Conservation (phyloP, 495 filamentous ascomycete genomes). For the Lasiosphaeria hispida region DNA sequence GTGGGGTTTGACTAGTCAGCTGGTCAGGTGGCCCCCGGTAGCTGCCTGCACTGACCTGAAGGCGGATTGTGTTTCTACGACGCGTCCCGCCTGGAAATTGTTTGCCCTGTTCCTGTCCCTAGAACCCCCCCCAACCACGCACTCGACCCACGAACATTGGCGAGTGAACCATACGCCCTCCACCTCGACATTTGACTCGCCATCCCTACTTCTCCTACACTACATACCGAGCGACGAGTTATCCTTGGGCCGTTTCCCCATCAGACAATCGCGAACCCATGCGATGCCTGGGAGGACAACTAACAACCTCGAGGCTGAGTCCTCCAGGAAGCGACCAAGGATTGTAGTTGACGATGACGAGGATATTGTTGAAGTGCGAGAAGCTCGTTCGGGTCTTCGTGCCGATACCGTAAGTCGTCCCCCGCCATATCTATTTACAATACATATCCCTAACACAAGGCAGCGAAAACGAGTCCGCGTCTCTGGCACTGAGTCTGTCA, state of each 20-base stretch:
- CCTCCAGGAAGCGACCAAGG: conserved; percentile 36
- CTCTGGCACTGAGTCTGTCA: conserved; percentile 28
- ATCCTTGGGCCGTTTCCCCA: neutral
- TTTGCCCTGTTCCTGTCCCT: too few species aligned
- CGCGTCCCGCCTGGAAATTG: too few species aligned
- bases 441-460: neutral
- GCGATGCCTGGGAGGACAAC: conserved; percentile 23
- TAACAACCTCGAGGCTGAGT: conserved; percentile 21
- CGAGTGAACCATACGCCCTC: too few species aligned
- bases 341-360: conserved; percentile 40
- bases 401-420: conserved; percentile 43
- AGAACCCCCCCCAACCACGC: too few species aligned
- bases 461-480: conserved; percentile 47
- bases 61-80: too few species aligned
- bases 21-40: too few species aligned
- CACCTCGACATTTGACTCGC: too few species aligned
- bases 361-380: conserved; percentile 46
- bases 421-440: conserved; percentile 6
- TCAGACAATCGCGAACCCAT: neutral
- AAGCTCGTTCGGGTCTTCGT: conserved; percentile 44
- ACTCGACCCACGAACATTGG: too few species aligned
- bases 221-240: neutral
- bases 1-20: too few species aligned
- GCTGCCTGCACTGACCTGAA: too few species aligned
- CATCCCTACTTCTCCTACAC: too few species aligned